Base-by-base conservation (phyloP, 2,329 filamentous ascomycete genomes). In the Ascochyta lentis region DNA sequence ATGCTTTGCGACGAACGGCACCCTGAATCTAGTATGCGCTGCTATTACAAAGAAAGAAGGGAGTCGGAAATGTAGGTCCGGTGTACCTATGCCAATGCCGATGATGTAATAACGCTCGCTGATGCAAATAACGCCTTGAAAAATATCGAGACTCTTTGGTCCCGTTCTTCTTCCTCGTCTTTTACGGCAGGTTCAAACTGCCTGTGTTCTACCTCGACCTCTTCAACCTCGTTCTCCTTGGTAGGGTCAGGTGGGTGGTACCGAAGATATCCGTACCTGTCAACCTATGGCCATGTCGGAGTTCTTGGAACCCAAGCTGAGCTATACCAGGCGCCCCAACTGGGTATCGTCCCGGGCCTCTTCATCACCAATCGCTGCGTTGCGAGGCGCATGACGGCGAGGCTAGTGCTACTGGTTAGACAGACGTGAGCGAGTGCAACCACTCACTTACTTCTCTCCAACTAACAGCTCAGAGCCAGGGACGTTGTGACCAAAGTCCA, bases 401-500 rank as follows among this genome's bases (percentile, higher is more conserved):
- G 51, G 51, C 33, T 43, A 27, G 22, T 24, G 29, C 22, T 34
- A 35, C 46, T 55, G n/a, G 37, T 16, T 37, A 29, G 39, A 26
- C 12, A 38, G 44, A 33, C 13, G 31, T 19, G 8, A 41, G 41
- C 15, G 29, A 39, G 15, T 37, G 24, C 37, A 46, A 12, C 16
- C 24, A 23, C 23, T 37, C 44, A 43, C 29, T 52, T 48, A 57
- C 44, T 52, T 49, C 6, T 43, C 41, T 37, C 64, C 63, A 33
- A 66, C 63, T 8, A 86, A 71, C 57, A 83, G 66, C 27, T 85
- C 81, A 57, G 83, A 79, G 27, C 82, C 83, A 56, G 81, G 75
- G 50, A 86, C 76, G 16, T 80, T 78, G 67, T 84, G 84, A 15
- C 86, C 95, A 79, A 98, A 99, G 78, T 99, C 95, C 83, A 98